These are phyloP conservation scores for Linnemannia hyalina DNA, from an alignment of 192 early-diverging fungal genomes.

Conservation along the genomic window DNA sequence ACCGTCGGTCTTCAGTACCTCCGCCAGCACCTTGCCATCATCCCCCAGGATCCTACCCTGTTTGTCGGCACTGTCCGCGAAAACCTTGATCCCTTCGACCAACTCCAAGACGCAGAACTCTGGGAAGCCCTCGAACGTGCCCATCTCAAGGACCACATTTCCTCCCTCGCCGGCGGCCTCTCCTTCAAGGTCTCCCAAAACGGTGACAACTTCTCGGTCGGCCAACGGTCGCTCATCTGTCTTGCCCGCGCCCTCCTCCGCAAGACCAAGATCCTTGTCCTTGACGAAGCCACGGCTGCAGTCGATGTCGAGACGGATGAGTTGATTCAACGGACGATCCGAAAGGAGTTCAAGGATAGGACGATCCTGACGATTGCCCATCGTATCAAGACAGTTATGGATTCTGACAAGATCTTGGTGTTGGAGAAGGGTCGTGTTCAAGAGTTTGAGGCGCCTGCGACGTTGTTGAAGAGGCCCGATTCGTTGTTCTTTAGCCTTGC, in stretches of 20 bases:
- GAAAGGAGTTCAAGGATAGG: constrained; percentile 78
- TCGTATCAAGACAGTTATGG: constrained; percentile 86
- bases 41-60: constrained; percentile 83
- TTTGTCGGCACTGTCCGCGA: constrained; percentile 73
- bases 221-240: constrained; percentile 81
- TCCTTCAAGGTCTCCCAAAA: constrained; percentile 80
- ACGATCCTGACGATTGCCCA: constrained; percentile 95
- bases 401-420: constrained; percentile 88
- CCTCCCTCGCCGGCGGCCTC: constrained; percentile 72
- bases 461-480: constrained; percentile 28
- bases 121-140: constrained; percentile 81
- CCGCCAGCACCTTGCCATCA: constrained; percentile 77
- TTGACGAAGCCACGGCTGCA: constrained; percentile 68
- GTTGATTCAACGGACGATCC: constrained; percentile 89
- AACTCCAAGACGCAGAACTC: constrained; percentile 66
- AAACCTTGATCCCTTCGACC: constrained; percentile 72
- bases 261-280: constrained; percentile 65
- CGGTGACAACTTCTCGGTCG: constrained; percentile 90
- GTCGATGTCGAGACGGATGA: constrained; percentile 91
- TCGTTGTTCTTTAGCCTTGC: constrained; percentile 51
- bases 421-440: constrained; percentile 61
- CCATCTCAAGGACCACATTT: constrained; percentile 78
- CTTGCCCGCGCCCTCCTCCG: constrained; percentile 79
- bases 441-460: constrained; percentile 68
- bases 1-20: constrained; percentile 70